Evolutionary conservation across 1,284 basidiomycete species (phyloP).

Genomic region (Cryptococcus sp.): DNA sequence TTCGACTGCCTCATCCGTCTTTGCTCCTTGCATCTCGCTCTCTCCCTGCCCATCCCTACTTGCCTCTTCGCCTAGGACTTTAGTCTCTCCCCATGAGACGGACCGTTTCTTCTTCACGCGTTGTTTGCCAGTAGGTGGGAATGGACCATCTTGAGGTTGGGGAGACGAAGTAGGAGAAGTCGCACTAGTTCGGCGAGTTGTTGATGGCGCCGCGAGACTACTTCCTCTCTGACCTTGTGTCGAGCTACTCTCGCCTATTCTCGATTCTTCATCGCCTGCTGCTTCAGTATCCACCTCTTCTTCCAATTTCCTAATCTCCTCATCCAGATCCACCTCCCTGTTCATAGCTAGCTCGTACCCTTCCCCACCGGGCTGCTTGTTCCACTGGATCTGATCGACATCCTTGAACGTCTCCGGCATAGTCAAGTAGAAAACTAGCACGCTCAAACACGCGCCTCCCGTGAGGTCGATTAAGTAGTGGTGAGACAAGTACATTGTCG

Average conservation of each 20-base stretch:
- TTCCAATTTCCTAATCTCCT: slow-evolving; percentile 52
- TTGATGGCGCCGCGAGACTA: no score
- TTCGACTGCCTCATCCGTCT: no score
- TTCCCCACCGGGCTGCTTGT: slow-evolving; percentile 15
- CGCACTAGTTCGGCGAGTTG: no score
- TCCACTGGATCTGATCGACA: slow-evolving; percentile 58
- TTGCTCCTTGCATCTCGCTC: background rate
- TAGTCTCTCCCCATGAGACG: slow-evolving; percentile 49
- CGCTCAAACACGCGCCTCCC: slow-evolving; percentile 86
- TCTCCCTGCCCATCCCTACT: slow-evolving; percentile 2
- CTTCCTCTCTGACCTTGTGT: no score
- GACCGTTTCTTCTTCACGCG: slow-evolving; percentile 30
- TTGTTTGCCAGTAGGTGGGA: slow-evolving; percentile 2
- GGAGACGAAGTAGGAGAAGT: no score
- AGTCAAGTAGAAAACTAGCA: slow-evolving; percentile 82
- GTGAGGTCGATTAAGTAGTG: slow-evolving; percentile 98
- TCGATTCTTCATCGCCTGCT: slow-evolving; percentile 29
- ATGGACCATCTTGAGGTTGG: no score
- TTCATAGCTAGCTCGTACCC: slow-evolving; percentile 43
- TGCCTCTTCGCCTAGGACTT: slow-evolving; percentile 41
- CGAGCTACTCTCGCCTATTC: slow-evolving; percentile 8
- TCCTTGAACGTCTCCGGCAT: slow-evolving; percentile 77
- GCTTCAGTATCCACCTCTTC: slow-evolving; percentile 23
- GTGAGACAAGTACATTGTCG: slow-evolving; percentile 97
- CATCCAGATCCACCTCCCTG: slow-evolving; percentile 46